Evolutionary conservation across 2,329 filamentous ascomycete species (phyloP).

Genomic region (Neoscytalidium dimidiatum): DNA sequence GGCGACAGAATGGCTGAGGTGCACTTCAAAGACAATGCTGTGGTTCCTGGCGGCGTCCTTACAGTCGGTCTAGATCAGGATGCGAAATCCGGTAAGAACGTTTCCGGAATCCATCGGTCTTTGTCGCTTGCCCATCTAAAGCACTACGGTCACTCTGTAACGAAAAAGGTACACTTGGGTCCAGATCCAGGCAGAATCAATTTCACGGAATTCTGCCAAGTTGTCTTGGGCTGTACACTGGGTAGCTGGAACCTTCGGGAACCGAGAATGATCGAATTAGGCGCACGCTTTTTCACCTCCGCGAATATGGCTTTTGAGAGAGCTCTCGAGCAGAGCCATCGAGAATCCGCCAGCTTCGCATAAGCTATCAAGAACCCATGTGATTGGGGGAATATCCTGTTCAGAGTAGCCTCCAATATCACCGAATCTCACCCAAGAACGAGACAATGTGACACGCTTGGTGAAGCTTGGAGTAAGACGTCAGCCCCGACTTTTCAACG

Average conservation of each 20-base stretch:
- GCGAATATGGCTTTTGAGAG: not conserved
- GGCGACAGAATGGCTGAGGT: not conserved
- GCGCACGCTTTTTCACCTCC: not conserved
- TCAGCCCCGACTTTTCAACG: no score
- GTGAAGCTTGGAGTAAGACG: no score
- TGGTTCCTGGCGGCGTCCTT: conserved; percentile 6
- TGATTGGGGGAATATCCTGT: no score
- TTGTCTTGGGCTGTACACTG: not conserved
- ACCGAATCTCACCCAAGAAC: no score
- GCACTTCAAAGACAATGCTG: not conserved
- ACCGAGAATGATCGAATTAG: not conserved
- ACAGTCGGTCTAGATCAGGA: conserved; percentile 11
- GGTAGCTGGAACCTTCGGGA: not conserved
- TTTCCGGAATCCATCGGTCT: conserved; percentile 19
- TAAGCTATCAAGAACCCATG: no score
- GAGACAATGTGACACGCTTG: no score
- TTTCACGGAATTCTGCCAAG: not conserved
- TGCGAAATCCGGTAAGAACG: not conserved
- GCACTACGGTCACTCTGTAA: conserved; percentile 18
- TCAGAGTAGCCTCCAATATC: no score
- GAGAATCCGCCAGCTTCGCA: no score
- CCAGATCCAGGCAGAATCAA: not conserved
- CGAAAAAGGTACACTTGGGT: not conserved
- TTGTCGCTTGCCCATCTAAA: conserved; percentile 19
- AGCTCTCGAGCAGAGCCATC: no score